Evolutionary conservation across 2,329 filamentous ascomycete species (phyloP).

Genomic region (Xenoacremonium recifei): DNA sequence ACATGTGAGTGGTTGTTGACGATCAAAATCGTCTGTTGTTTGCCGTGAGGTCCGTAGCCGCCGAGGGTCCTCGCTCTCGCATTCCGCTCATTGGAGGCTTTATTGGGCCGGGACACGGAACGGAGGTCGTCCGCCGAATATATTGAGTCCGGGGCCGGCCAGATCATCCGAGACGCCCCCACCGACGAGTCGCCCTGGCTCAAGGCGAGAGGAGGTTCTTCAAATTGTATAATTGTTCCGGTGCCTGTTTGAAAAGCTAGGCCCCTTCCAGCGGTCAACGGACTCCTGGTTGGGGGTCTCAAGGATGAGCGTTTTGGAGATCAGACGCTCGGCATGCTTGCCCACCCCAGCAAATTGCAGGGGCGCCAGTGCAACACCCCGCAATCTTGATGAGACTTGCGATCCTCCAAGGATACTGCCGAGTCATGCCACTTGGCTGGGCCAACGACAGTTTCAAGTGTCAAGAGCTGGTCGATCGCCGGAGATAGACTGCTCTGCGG

Average conservation of each 20-base stretch:
- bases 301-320: neutral
- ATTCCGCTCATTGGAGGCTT: constrained; percentile 9
- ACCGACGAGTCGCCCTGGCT: neutral
- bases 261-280: no score
- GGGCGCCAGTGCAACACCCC: constrained; percentile 8
- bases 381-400: constrained; percentile 10
- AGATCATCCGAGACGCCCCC: neutral
- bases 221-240: no score
- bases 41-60: constrained; percentile 3
- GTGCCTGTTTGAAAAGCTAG: no score
- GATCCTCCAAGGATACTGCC: constrained; percentile 7
- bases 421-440: constrained; percentile 10
- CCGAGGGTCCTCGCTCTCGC: neutral
- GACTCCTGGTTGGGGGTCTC: no score
- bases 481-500: neutral
- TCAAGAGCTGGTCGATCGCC: no score
- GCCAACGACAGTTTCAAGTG: no score
- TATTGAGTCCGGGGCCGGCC: neutral
- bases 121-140: constrained; percentile 10
- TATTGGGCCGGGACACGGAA: constrained; percentile 6
- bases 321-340: neutral
- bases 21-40: constrained; percentile 2
- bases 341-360: constrained; percentile 2
- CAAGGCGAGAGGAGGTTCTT: no score
- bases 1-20: neutral